Conservation (phyloP, 345 rosid genomes). For the Schrenkiella parvula region DNA sequence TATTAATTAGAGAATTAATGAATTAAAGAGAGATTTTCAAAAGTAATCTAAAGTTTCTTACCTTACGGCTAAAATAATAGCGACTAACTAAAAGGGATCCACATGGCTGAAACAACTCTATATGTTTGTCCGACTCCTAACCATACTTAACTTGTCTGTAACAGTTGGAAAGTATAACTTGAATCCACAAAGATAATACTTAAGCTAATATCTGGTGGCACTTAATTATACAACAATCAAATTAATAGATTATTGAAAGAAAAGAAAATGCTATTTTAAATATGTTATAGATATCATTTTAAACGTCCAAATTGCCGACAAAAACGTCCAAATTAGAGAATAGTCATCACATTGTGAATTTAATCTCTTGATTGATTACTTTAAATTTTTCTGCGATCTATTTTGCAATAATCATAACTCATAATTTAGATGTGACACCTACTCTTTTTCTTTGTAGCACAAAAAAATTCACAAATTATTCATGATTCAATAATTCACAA, state of each 20-base stretch:
- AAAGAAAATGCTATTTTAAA: neutral
- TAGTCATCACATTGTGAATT: slow-evolving; percentile 10
- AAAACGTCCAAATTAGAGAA: slow-evolving; percentile 17
- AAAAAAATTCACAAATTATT: neutral
- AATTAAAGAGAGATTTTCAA: neutral
- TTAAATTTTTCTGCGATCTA: neutral
- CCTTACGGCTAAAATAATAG: neutral
- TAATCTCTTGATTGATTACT: slow-evolving; percentile 1
- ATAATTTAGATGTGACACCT: slow-evolving; percentile 25
- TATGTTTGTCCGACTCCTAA: neutral
- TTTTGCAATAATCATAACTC: slow-evolving; percentile 18
- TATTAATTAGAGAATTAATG: too few relatives aligned
- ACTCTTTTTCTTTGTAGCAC: neutral
- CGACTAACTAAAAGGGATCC: neutral
- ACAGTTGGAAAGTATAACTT: neutral
- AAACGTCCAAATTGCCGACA: slow-evolving; percentile 28
- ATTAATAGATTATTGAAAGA: neutral
- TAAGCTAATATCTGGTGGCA: neutral
- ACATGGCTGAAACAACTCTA: neutral
- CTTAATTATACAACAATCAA: neutral
- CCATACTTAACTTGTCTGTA: neutral
- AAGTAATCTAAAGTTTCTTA: neutral
- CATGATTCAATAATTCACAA: slow-evolving; percentile 5
- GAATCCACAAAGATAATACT: neutral
- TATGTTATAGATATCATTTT: neutral